These are phyloP conservation scores for Penicillium turbatum DNA, from an alignment of 495 filamentous ascomycete species.

Conservation along the genomic window DNA sequence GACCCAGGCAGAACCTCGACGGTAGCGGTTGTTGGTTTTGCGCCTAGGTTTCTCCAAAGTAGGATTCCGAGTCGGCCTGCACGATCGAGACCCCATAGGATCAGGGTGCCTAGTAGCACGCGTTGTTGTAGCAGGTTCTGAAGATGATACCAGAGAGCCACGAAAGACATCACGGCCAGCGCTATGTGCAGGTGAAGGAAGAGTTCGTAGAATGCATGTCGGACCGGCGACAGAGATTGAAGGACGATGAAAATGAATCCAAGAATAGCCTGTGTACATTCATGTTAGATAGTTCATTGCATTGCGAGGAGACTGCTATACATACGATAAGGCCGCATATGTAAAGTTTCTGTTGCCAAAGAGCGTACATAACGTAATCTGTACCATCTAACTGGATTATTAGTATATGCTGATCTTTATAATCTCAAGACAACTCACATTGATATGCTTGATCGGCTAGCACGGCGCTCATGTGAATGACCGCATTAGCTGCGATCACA, in stretches of 20 bases:
- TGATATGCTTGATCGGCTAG: slow-evolving; percentile 24
- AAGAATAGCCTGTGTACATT: slow-evolving; percentile 30
- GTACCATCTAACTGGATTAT: slow-evolving; percentile 16
- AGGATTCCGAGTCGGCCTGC: slow-evolving; percentile 45
- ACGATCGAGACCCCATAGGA: slow-evolving; percentile 48
- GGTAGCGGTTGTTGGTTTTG: slow-evolving; percentile 40
- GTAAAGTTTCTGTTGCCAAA: slow-evolving; percentile 35
- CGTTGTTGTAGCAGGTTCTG: slow-evolving; percentile 39
- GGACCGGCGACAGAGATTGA: slow-evolving; percentile 48
- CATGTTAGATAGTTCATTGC: background rate
- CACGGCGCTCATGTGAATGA: slow-evolving; percentile 36
- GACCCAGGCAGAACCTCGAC: slow-evolving; percentile 51
- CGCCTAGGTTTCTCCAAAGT: slow-evolving; percentile 57
- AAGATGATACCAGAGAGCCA: slow-evolving; percentile 54
- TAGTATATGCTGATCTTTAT: slow-evolving; percentile 1
- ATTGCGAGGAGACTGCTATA: background rate
- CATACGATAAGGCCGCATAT: slow-evolving; percentile 37
- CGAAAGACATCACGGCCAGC: slow-evolving; percentile 43
- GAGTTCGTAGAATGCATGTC: slow-evolving; percentile 56
- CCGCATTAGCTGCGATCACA: slow-evolving; percentile 31
- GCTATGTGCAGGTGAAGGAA: slow-evolving; percentile 55
- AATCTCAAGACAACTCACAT: slow-evolving; percentile 20
- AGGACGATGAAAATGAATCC: slow-evolving; percentile 47
- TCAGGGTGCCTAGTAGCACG: slow-evolving; percentile 35
- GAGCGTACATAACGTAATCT: slow-evolving; percentile 22